phyloP scores from a whole-genome alignment of 2,329 filamentous ascomycete species.

The Pseudopithomyces maydicus region DNA sequence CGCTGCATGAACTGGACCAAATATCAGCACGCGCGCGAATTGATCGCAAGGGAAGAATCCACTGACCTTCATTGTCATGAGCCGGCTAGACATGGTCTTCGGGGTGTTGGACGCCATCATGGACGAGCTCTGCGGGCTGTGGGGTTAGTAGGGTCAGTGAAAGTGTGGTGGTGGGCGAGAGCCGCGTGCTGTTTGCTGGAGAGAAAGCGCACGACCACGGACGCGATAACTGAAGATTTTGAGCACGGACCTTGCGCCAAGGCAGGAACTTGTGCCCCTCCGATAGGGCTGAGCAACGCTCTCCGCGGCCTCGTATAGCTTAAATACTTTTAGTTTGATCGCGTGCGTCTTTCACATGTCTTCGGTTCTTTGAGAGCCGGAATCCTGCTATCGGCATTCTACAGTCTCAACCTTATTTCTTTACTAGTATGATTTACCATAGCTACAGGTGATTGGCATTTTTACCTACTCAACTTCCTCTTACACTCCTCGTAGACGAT shows the following conservation, averaged over 20 bases:
- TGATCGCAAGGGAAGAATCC: background rate
- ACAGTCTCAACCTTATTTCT: no score
- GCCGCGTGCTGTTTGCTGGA: background rate
- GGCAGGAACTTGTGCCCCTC: background rate
- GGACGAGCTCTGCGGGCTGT: background rate
- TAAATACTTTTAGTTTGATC: no score
- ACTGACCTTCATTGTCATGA: conserved; percentile 82
- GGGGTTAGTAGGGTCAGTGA: conserved; percentile 1
- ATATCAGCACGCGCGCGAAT: conserved; percentile 14
- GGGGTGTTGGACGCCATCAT: conserved; percentile 39
- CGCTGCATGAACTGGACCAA: conserved; percentile 81
- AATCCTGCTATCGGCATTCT: no score
- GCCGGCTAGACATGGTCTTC: conserved; percentile 81
- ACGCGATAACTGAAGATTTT: background rate
- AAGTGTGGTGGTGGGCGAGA: background rate
- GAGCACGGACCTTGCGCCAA: background rate
- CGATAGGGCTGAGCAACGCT: background rate
- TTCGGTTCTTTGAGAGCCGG: no score
- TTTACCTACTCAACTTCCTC: background rate
- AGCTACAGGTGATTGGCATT: no score
- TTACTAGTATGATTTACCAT: no score
- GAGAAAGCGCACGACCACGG: background rate
- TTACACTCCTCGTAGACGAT: background rate
- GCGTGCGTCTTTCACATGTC: no score
- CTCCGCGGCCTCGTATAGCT: no score